Percentiles rank a stretch among this genome's conserved stretches.
Evolutionary conservation across 495 filamentous ascomycete species (phyloP).

Genomic region (Platismatia glauca): DNA sequence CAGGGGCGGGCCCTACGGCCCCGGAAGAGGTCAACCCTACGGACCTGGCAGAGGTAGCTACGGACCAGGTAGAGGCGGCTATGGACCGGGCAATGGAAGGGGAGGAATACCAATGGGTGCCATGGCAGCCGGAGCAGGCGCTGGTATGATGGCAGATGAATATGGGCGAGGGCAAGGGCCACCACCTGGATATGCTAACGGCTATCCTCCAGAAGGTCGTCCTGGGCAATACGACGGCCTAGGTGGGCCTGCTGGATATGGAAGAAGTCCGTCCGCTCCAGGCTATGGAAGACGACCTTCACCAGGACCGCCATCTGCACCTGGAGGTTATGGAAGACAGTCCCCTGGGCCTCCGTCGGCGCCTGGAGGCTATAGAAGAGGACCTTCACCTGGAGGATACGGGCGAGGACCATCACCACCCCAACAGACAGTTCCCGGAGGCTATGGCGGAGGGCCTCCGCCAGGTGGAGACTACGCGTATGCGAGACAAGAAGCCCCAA

Average conservation of each 20-base stretch:
- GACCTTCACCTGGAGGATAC: constrained; percentile 10
- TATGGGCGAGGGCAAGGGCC: constrained; percentile 35
- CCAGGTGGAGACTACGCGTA: constrained; percentile 29
- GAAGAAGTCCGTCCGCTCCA: constrained; percentile 24
- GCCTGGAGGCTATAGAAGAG: constrained; percentile 19
- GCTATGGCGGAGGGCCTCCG: constrained; percentile 29
- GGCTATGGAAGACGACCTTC: constrained; percentile 30
- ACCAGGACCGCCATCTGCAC: constrained; percentile 29
- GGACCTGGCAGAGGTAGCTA: constrained; percentile 24
- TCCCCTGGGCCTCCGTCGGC: constrained; percentile 27
- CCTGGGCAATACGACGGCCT: constrained; percentile 25
- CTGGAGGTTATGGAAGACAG: constrained; percentile 34
- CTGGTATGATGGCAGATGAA: constrained; percentile 28
- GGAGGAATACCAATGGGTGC: constrained; percentile 28
- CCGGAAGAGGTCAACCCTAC: constrained; percentile 18
- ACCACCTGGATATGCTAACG: constrained; percentile 39
- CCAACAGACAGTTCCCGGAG: constrained; percentile 12
- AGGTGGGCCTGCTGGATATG: constrained; percentile 18
- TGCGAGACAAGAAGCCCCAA: constrained; percentile 24
- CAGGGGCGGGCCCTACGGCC: constrained; percentile 36
- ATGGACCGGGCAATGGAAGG: constrained; percentile 26
- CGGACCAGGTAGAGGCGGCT: constrained; percentile 23
- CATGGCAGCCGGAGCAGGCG: constrained; percentile 23
- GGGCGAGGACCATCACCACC: not conserved
- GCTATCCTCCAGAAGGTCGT: constrained; percentile 26